Percentiles rank a stretch among this genome's conserved stretches.
phyloP scores from a whole-genome alignment of 305 asterid species.

The Striga hermonthica region DNA sequence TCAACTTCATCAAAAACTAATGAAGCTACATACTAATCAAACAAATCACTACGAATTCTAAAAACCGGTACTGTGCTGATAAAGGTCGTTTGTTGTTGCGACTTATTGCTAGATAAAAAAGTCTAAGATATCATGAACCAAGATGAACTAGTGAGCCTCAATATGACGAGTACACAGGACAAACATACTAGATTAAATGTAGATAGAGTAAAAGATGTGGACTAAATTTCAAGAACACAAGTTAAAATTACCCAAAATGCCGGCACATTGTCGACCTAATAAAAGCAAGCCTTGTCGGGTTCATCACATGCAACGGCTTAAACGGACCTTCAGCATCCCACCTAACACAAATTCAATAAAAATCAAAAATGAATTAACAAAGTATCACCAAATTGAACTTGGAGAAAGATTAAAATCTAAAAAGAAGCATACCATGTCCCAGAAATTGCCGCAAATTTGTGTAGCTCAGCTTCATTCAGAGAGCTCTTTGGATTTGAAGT shows the following conservation, averaged over 20 bases:
- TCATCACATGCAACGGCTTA: conserved; percentile 84
- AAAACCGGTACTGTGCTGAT: neutral
- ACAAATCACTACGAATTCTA: too few relatives aligned
- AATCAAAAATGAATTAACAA: neutral
- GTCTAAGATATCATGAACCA: neutral
- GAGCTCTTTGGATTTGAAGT: conserved; percentile 48
- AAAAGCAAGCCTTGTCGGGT: conserved; percentile 93
- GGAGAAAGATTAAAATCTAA: neutral
- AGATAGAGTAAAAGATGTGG: neutral
- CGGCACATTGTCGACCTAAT: conserved; percentile 89
- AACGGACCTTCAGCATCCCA: conserved; percentile 99
- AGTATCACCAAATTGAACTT: neutral
- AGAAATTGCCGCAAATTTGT: conserved; percentile 67
- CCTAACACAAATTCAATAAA: conserved; percentile 38
- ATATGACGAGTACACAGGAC: neutral
- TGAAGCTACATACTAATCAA: neutral
- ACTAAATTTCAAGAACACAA: conserved; percentile 13
- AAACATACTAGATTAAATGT: neutral
- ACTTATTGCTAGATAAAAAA: neutral
- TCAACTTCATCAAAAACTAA: neutral
- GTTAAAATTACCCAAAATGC: conserved; percentile 72
- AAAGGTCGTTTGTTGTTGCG: neutral
- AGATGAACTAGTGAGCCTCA: conserved; percentile 1
- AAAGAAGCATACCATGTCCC: conserved; percentile 58
- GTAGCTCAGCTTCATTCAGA: conserved; percentile 64